phyloP scores from a whole-genome alignment of 2,329 filamentous ascomycete species.

The Colletotrichum tropicicola region DNA sequence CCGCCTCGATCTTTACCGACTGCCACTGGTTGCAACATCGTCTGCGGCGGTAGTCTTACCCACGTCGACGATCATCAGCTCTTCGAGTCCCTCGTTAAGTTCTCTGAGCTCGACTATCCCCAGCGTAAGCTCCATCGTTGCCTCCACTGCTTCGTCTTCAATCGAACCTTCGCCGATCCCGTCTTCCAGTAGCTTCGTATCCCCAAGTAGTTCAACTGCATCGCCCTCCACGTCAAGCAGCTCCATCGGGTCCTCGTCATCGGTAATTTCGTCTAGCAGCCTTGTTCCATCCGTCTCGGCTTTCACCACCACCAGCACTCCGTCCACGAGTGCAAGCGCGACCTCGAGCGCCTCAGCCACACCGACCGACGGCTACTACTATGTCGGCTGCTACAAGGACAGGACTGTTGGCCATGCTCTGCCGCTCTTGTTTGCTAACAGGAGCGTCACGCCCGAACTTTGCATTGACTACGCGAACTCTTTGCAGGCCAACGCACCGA shows the following conservation, averaged over 20 bases:
- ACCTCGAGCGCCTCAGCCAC: slow-evolving; percentile 29
- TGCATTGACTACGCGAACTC: slow-evolving; percentile 42
- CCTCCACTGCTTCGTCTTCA: neutral
- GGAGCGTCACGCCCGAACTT: slow-evolving; percentile 44
- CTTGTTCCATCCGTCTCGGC: slow-evolving; percentile 21
- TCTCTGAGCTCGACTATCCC: neutral
- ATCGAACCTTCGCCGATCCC: neutral
- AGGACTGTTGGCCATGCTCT: slow-evolving; percentile 39
- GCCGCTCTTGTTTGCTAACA: slow-evolving; percentile 40
- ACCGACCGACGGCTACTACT: slow-evolving; percentile 38
- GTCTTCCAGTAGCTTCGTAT: neutral
- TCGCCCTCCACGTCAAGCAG: slow-evolving; percentile 3
- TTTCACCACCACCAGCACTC: slow-evolving; percentile 15
- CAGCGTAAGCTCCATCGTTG: neutral
- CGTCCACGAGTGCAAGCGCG: neutral
- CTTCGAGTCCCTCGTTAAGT: neutral
- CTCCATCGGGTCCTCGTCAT: neutral
- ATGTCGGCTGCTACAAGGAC: slow-evolving; percentile 41
- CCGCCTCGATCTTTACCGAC: slow-evolving; percentile 26
- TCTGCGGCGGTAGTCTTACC: neutral
- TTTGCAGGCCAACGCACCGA: slow-evolving; percentile 36
- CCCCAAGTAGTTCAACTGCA: neutral
- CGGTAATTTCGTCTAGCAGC: neutral
- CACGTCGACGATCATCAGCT: neutral
- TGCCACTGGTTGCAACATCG: neutral